Evolutionary conservation across 2,329 filamentous ascomycete genomes (phyloP), one percentile per base, ranked within the genome.

Genomic region (Bipolaris bicolor): DNA sequence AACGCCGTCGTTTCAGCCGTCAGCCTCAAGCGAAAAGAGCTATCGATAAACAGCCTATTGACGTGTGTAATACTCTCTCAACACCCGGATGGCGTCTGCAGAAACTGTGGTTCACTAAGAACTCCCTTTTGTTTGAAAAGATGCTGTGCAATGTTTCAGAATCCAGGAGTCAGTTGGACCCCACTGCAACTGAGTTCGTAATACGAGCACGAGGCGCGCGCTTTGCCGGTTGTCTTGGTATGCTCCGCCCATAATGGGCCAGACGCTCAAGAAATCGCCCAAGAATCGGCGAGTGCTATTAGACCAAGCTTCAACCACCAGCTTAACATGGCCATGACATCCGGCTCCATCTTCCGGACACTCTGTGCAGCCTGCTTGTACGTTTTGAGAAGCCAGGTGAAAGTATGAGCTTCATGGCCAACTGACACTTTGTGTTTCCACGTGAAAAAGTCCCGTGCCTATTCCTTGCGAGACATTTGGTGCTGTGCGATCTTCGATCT

Each of bases 1-100:
- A 26, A 26, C 52, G 59, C 62, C 61, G 57, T 51, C 52, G 63
- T 65, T 65, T 65, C 63, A 63, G 58, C 58, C 52, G 55, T 44
- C 51, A 55, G 49, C 53, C 52, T 37, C 56, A 57, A 46, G 22
- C 49, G 29, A 52, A 55, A 43, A 45, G 33, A 31, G 49, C 49
- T 65, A 65, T 60, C 63, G 63, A 63, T 60, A 65, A 57, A 55
- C 34, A 57, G 26, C 55, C 56, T 57, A 49, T 51, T 33, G 51
- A 60, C 55, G 52, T 45, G 33, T 47, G 40, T 51, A 45, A 57
- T 56, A 40, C 43, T 52, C 15, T 57, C 58, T 50, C 58, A 61
- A 59, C 60, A 61, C n/a, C 53, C 54, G 41, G 45, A 43, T 20
- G 29, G 31, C 41, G 49, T 18, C 36, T 57, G 53, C 49, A 31